Conservation (phyloP, 1,139 yeast genomes). For the Arxiozyma slooffiae region DNA sequence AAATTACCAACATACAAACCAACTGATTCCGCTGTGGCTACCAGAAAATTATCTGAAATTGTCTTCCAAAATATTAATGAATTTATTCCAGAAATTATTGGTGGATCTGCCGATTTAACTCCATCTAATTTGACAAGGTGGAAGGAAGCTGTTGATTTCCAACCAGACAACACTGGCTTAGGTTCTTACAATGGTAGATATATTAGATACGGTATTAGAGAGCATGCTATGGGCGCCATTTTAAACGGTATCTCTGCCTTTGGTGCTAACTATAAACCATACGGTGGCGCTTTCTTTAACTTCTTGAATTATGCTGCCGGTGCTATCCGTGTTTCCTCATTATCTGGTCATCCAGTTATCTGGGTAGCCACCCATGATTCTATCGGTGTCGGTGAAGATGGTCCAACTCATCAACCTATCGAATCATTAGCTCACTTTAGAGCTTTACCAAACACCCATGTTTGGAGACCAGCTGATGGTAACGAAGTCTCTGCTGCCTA, state of each 20-base stretch:
- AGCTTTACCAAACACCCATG: conserved; percentile 89
- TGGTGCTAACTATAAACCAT: conserved; percentile 87
- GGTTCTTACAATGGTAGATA: conserved; percentile 92
- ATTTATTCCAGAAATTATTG: conserved; percentile 77
- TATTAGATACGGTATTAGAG: conserved; percentile 98
- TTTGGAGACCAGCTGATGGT: conserved; percentile 99
- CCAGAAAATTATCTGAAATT: conserved; percentile 89
- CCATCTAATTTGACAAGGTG: conserved; percentile 96
- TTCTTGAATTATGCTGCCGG: conserved; percentile 97
- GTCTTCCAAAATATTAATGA: conserved; percentile 58
- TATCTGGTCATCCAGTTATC: conserved; percentile 86
- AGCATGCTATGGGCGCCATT: conserved; percentile 99
- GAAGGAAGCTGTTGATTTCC: conserved; percentile 81
- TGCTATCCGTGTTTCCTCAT: conserved; percentile 90
- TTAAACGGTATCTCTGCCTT: conserved; percentile 96
- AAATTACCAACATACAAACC: conserved; percentile 73
- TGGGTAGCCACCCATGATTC: conserved; percentile 99
- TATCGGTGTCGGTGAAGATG: conserved; percentile 98
- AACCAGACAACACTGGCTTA: conserved; percentile 69
- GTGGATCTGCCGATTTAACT: conserved; percentile 98
- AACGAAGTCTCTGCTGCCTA: conserved; percentile 97
- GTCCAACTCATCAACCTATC: conserved; percentile 99
- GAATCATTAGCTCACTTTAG: conserved; percentile 98
- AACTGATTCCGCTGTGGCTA: conserved; percentile 73
- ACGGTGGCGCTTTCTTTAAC: conserved; percentile 97